Base-by-base conservation (phyloP, 106 monocot species). In the Acorus calamus region DNA sequence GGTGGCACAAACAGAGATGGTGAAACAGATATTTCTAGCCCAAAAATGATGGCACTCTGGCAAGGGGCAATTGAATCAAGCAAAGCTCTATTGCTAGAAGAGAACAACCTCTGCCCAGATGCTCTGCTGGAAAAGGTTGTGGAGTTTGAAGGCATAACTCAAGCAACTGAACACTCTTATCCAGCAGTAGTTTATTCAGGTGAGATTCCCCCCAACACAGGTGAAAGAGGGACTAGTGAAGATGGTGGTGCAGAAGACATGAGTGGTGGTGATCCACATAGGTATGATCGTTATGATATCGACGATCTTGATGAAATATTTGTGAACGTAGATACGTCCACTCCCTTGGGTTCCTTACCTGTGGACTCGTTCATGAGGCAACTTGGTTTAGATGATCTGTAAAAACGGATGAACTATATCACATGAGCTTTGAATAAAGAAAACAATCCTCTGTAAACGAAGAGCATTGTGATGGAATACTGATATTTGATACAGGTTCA, bases 111-210 rank as follows among this genome's bases (percentile, higher is more conserved):
- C 9, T 62, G 55, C 28, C 89, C 89, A 53, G 89, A 94, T 78
- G 77, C 75, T 61, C 89, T 94, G 64, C 84, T 94, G 44, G 46
- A 77, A 60, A 77, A 63, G 71, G 89, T 94, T 11, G 84, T 86
- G 68, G 84, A 84, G 14, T 94, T 89, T 61, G 81, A 80, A 52
- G 62, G 73, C 47, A 44, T 66, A 49, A 77, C 79, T 7, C 94
- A 89, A 73, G 84, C 81, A 6, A 14, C 65, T 3, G 83, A 89
- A 42, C 93, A 86, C 69, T 86, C 93, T 4, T 93, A 74, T 55
- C 71, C 71, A 6, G 83, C 93, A 10, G 50, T 81, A 11, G 75
- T 89, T 61, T 59, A 81, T 8, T 56, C 79, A 2, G 53, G 53
- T 43, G 52, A 42, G 2, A 69, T 56, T 44, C 65, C 14, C 6